Percentiles rank a stretch among this genome's conserved stretches.
phyloP scores from a whole-genome alignment of 2,329 filamentous ascomycete genomes.

The Epichloe typhina region DNA sequence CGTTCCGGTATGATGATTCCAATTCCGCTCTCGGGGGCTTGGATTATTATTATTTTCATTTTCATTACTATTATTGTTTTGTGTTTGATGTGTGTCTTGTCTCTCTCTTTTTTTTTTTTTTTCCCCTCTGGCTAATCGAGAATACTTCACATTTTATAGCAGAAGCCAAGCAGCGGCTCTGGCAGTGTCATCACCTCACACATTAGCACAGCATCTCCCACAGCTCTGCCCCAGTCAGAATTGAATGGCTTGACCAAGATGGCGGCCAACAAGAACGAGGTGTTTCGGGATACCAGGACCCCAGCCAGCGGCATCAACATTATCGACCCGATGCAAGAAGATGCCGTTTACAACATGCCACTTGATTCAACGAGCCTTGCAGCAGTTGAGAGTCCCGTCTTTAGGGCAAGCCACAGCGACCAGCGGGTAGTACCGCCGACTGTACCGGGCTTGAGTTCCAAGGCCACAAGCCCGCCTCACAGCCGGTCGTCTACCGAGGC shows the following conservation, averaged over 20 bases:
- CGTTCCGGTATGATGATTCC: conserved; percentile 15
- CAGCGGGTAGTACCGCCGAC: not conserved
- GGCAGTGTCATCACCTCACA: conserved; percentile 1
- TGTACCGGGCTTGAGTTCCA: not conserved
- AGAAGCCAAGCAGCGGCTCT: not conserved
- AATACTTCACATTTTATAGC: not conserved
- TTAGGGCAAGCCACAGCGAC: conserved; percentile 6
- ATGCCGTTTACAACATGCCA: conserved; percentile 20
- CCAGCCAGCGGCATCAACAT: conserved; percentile 5
- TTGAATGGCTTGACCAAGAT: conserved; percentile 1
- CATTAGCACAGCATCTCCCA: conserved; percentile 7
- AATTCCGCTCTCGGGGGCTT: not conserved
- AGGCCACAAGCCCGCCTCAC: conserved; percentile 1
- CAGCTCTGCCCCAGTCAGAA: conserved; percentile 8
- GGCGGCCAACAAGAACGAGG: conserved; percentile 3
- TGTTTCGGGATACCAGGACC: not conserved
- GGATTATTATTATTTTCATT: too few relatives aligned
- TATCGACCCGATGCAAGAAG: conserved; percentile 19
- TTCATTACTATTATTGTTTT: too few relatives aligned
- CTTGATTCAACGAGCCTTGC: conserved; percentile 14
- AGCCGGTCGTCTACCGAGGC: conserved; percentile 23
- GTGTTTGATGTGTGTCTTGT: too few relatives aligned
- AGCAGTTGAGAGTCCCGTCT: conserved; percentile 16
- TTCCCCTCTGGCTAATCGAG: not conserved
- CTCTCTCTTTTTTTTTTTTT: not conserved